phyloP scores from a whole-genome alignment of 257 asterid species.

The Solanum pimpinellifolium region DNA sequence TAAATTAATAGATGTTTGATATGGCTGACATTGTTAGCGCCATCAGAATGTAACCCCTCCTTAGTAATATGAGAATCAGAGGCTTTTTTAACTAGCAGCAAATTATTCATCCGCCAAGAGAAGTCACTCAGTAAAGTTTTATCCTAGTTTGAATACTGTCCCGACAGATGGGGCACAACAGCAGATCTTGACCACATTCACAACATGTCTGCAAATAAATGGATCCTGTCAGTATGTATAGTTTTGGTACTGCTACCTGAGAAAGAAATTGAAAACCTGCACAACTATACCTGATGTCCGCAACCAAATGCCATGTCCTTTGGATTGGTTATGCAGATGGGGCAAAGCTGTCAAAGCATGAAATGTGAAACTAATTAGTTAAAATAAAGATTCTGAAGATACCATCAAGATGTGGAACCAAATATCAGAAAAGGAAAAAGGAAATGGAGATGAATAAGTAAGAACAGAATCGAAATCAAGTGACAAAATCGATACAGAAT shows the following conservation, averaged over 20 bases:
- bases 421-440: neutral
- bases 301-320: slow-evolving; percentile 96
- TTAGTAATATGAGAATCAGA: neutral
- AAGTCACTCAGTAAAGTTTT: slow-evolving; percentile 50
- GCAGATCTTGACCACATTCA: slow-evolving; percentile 62
- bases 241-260: neutral
- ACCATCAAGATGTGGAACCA: neutral
- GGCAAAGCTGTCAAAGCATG: slow-evolving; percentile 56
- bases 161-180: slow-evolving; percentile 71
- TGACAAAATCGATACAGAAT: neutral
- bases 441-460: neutral
- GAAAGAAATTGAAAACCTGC: neutral
- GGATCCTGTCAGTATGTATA: neutral
- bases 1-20: neutral
- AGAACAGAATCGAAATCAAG: neutral
- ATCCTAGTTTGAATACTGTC: slow-evolving; percentile 53
- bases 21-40: neutral
- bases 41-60: neutral
- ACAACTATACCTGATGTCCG: slow-evolving; percentile 72
- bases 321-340: slow-evolving; percentile 64
- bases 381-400: neutral
- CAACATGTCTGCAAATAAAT: slow-evolving; percentile 61
- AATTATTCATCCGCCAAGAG: neutral
- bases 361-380: neutral
- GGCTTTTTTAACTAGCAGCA: neutral